Evolutionary conservation across 2,329 filamentous ascomycete genomes (phyloP).

Genomic region (Bipolaris victoriae): DNA sequence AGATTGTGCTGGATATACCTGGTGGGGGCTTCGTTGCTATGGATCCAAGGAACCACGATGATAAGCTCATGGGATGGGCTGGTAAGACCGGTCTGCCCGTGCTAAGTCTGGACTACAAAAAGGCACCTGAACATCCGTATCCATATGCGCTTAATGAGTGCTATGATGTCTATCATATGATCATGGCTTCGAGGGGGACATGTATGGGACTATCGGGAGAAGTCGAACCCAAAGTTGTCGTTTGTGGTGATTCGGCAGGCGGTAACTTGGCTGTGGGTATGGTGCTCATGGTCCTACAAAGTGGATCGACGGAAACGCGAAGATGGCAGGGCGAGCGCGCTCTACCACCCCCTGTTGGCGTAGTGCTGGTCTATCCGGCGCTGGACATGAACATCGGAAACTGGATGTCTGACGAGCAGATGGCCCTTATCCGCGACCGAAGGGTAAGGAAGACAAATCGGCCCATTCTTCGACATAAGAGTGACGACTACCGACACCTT

Average conservation of each 20-base stretch:
- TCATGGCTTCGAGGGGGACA: conserved; percentile 73
- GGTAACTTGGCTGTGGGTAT: conserved; percentile 81
- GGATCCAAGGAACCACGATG: conserved; percentile 92
- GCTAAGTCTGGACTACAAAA: conserved; percentile 87
- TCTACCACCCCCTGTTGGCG: conserved; percentile 78
- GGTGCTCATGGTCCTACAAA: conserved; percentile 88
- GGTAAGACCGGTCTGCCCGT: conserved; percentile 87
- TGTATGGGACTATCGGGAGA: conserved; percentile 77
- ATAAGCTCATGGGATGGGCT: conserved; percentile 92
- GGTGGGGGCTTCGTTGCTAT: conserved; percentile 97
- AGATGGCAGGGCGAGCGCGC: conserved; percentile 61
- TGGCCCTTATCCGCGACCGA: conserved; percentile 88
- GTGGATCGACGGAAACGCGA: conserved; percentile 63
- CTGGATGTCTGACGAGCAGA: conserved; percentile 99
- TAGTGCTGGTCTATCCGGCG: conserved; percentile 86
- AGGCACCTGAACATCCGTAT: conserved; percentile 84
- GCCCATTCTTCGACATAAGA: conserved; percentile 80
- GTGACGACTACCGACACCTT: conserved; percentile 83
- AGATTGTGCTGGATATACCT: conserved; percentile 85
- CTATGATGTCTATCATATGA: conserved; percentile 80
- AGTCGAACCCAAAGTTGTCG: conserved; percentile 68
- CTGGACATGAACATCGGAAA: conserved; percentile 97
- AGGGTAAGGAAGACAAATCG: conserved; percentile 78
- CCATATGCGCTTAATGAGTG: conserved; percentile 87
- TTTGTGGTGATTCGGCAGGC: conserved; percentile 82